Conservation (phyloP, 495 filamentous ascomycete genomes). For the Usnea hakonensis region DNA sequence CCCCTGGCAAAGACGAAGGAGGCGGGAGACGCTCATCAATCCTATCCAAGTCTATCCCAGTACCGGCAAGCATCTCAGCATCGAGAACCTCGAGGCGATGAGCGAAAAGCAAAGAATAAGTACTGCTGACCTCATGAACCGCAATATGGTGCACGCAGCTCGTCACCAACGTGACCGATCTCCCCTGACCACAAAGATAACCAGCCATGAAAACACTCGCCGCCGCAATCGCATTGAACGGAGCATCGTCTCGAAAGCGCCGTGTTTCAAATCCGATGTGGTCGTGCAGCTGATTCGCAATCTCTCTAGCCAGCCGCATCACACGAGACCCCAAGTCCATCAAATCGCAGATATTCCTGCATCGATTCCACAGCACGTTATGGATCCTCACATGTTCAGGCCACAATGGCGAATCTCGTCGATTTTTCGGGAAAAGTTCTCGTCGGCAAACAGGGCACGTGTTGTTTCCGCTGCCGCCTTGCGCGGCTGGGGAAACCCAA, state of each 20-base stretch:
- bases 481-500: background rate
- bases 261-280: background rate
- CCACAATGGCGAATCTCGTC: background rate
- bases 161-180: background rate
- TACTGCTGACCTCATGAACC: background rate
- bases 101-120: background rate
- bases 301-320: background rate
- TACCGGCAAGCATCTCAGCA: background rate
- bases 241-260: background rate
- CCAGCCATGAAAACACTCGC: background rate
- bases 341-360: background rate
- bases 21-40: background rate
- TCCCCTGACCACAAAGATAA: background rate
- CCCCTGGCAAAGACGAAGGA: background rate
- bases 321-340: background rate
- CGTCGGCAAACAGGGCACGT: background rate
- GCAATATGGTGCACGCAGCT: background rate
- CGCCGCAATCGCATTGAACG: background rate
- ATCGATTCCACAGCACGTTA: background rate
- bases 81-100: background rate
- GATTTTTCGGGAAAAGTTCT: background rate
- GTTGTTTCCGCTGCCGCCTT: background rate
- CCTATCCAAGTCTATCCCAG: background rate
- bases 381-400: background rate
- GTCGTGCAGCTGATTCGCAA: background rate